Evolutionary conservation across 1,139 yeast species (phyloP), one percentile per base, ranked within the genome.

Genomic region (Arxiozyma slooffiae): DNA sequence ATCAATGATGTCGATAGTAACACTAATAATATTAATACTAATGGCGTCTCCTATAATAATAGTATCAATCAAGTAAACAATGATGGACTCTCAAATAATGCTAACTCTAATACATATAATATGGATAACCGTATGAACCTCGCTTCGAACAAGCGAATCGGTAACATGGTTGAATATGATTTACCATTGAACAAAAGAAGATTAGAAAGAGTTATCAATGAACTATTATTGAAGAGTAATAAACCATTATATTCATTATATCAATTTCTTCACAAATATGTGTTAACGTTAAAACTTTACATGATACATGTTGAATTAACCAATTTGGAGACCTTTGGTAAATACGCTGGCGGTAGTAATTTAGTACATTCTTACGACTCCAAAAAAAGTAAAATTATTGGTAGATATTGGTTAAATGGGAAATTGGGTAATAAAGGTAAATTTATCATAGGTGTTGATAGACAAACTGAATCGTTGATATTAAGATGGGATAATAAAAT

Each of bases 281-380:
- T 92, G 14, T 77, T 82, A 36, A 81, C 87, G 24, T 82, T 85
- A 69, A 87, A 87, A 63, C 72, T 90, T 34, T 81, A 85, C 57
- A 70, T 84, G 52, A 71, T 89, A 20, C 82, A 86, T 53, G 73
- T 78, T 43, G 92, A 86, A 60, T 68, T 89, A 49, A 72, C 75
- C 37, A 76, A 74, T 22, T 68, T 85, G 52, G 72, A 76, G 51
- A 67, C 61, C 42, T 68, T 71, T 52, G 67, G 67, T 16, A 79
- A 82, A 37, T 72, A 78, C 45, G 85, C 95, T 84, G 76, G 81
- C 47, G 81, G 84, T 17, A 81, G 84, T 17, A 79, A 79, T 52
- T 67, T 90, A 50, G 79, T 80, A 48, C 89, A 83, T 64, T 74
- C 76, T 37, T 85, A 83, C 61, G 79, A 78, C 54, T 77, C 85